These are phyloP conservation scores for Arachnopeziza araneosa DNA, from an alignment of 2,329 filamentous ascomycete genomes.

Conservation along the genomic window DNA sequence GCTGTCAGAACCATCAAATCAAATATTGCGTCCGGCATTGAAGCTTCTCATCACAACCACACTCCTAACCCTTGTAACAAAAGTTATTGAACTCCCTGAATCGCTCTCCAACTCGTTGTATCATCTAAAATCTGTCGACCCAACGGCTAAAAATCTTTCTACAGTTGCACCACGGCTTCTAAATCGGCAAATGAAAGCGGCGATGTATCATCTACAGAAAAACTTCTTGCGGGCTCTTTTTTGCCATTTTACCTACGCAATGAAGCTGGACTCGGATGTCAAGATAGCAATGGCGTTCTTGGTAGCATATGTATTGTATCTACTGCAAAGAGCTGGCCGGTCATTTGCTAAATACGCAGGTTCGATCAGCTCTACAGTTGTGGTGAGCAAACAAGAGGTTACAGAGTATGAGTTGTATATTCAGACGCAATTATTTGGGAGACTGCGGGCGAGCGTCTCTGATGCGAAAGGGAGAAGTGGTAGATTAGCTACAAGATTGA, in stretches of 20 bases:
- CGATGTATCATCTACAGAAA: slow-evolving; percentile 2
- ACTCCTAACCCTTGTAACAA: slow-evolving; percentile 2
- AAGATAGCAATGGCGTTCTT: not conserved
- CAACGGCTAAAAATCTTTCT: not conserved
- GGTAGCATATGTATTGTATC: not conserved
- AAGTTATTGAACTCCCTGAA: not conserved
- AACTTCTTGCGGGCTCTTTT: not conserved
- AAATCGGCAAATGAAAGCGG: slow-evolving; percentile 3
- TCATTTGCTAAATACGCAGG: not conserved
- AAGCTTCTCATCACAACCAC: slow-evolving; percentile 5
- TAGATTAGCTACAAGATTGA: not conserved
- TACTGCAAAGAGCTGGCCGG: not conserved
- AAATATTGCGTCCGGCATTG: slow-evolving; percentile 1
- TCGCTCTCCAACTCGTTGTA: not conserved
- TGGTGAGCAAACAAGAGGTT: not conserved
- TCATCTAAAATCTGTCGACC: not conserved
- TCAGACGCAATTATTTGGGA: not conserved
- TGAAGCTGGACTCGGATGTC: not conserved
- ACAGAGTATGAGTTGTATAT: not conserved
- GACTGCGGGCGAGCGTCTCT: not conserved
- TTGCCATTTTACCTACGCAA: not conserved
- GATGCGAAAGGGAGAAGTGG: not conserved
- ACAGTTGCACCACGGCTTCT: not conserved
- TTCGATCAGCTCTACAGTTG: not conserved
- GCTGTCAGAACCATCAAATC: not conserved